Percentiles rank a stretch among this genome's conserved stretches.
phyloP scores from a whole-genome alignment of 331 rosid genomes.

The Quercus tomentella region DNA sequence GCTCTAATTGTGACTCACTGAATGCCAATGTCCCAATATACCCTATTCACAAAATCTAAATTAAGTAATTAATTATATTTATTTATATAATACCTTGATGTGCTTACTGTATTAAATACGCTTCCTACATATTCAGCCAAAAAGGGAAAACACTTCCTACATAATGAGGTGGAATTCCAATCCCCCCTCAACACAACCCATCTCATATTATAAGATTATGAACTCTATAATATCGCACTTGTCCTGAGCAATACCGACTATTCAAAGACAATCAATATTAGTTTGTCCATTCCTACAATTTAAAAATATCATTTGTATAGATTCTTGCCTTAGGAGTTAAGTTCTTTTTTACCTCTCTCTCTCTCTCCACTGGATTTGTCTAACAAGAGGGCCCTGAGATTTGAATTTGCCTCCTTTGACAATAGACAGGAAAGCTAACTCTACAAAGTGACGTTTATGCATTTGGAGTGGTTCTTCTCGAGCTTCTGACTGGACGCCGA shows the following conservation, averaged over 20 bases:
- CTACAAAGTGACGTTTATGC: constrained; percentile 96
- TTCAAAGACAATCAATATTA: background rate
- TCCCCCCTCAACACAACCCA: background rate
- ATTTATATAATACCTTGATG: background rate
- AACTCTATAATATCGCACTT: background rate
- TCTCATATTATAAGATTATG: background rate
- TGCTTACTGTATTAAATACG: background rate
- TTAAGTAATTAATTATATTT: background rate
- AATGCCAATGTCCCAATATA: background rate
- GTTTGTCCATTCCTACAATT: background rate
- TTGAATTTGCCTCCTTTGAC: constrained; percentile 11
- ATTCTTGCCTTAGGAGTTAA: background rate
- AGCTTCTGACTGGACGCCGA: constrained; percentile 89
- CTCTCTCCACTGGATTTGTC: background rate
- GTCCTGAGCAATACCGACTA: background rate
- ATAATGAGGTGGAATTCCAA: background rate
- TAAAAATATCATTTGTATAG: background rate
- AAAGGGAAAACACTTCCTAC: background rate
- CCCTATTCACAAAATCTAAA: background rate
- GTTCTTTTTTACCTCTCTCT: background rate
- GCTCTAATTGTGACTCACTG: background rate
- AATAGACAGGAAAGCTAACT: constrained; percentile 94
- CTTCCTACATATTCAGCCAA: background rate
- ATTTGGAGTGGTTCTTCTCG: constrained; percentile 98
- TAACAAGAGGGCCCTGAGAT: background rate